These are phyloP conservation scores for Microsporum canis DNA, from an alignment of 2,329 filamentous ascomycete species.

Conservation along the genomic window DNA sequence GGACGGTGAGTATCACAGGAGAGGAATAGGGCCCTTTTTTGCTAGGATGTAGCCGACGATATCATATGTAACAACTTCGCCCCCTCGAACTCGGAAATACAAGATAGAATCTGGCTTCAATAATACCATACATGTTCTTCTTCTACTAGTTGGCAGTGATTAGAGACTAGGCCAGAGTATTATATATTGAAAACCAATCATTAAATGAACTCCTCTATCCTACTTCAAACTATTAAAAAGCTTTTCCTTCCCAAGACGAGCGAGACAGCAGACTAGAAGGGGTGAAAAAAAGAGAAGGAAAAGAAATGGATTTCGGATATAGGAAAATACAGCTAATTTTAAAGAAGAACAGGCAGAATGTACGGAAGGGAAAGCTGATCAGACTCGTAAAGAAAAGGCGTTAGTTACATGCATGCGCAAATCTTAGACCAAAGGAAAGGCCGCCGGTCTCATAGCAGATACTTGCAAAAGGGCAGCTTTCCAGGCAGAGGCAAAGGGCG, in stretches of 20 bases:
- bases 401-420: conserved; percentile 1
- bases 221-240: background rate
- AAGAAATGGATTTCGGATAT: background rate
- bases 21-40: no score
- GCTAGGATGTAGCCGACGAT: background rate
- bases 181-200: background rate
- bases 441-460: background rate
- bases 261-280: background rate
- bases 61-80: background rate
- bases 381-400: background rate
- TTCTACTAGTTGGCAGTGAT: background rate
- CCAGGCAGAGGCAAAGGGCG: background rate
- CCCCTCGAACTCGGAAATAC: background rate
- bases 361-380: background rate
- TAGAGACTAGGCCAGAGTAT: background rate
- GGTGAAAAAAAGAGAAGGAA: background rate
- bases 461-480: background rate
- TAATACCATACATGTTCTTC: background rate
- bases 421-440: background rate
- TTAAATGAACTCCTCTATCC: conserved; percentile 1
- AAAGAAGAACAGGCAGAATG: background rate
- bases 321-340: background rate
- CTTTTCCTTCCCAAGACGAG: background rate
- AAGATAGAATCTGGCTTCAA: background rate
- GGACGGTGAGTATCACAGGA: no score